Percentiles rank a stretch among this genome's conserved stretches.
Conservation (phyloP, 805 yeast genomes). For the Saccharomycopsis olivae region DNA sequence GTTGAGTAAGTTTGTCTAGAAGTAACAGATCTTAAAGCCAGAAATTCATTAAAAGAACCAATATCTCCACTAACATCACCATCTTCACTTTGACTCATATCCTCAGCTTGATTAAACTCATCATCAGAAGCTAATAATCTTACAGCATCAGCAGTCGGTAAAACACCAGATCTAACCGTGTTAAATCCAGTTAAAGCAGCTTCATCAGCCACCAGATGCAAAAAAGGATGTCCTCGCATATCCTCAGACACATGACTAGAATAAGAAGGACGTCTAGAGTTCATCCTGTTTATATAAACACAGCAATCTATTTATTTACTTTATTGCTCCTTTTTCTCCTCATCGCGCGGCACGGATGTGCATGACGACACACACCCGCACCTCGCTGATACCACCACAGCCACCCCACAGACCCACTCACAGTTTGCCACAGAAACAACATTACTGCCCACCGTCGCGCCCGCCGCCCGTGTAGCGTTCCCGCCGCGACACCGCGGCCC, state of each 20-base stretch:
- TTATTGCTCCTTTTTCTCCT: no score
- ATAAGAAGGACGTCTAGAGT: background rate
- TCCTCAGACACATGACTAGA: background rate
- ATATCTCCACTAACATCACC: background rate
- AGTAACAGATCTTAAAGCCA: constrained; percentile 10
- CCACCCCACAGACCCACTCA: no score
- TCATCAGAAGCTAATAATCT: constrained; percentile 2
- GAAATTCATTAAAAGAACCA: background rate
- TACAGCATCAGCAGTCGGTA: background rate
- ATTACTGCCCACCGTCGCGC: no score
- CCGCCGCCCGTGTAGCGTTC: no score
- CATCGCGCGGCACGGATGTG: no score
- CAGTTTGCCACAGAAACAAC: no score
- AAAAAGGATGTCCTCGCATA: constrained; percentile 4
- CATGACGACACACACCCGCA: no score
- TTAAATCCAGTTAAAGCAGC: constrained; percentile 5
- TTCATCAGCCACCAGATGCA: constrained; percentile 6
- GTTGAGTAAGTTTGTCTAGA: constrained; percentile 14
- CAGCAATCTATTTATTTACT: no score
- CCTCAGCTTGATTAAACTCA: constrained; percentile 14
- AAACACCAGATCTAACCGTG: constrained; percentile 3
- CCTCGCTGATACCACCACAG: no score
- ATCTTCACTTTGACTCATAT: constrained; percentile 1
- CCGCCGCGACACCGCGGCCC: no score
- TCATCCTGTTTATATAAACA: no score